Base-by-base conservation (phyloP, 371 early-diverging fungal species). In the Amoeboradix gromovi region DNA sequence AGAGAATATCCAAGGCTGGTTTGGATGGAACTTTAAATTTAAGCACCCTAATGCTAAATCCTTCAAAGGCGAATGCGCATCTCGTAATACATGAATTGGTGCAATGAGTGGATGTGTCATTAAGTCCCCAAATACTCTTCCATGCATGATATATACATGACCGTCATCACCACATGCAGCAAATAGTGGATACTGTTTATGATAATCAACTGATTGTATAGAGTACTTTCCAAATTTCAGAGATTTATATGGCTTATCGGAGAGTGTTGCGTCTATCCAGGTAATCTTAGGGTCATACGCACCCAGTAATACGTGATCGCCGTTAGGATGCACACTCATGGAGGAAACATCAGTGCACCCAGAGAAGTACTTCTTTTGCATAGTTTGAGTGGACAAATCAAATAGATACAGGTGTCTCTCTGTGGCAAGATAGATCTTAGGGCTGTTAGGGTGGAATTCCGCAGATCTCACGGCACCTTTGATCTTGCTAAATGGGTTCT, bases 211-310 rank as follows among this genome's bases (percentile, higher is more conserved):
- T 70, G 86, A 82, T 67, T 94, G 88, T 31, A 95, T 84, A 30
- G 94, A 95, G 76, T 83, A 81, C 66, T 77, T 74, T 79, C 94
- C 95, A 80, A 86, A 92, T 75, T 85, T 81, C 72, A 94, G 78
- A 1, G 89, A 86, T 74, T 88, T 89, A 80, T 92, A 94, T 16
- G 97, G 93, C 77, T 84, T 86, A 17, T 28, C 32, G 5, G 89
- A 86, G 71, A 93, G 79, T 75, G 94, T 94, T 75, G 91, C 77
- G 79, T 96, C 97, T 74, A 92, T 94, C 97, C 97, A 96, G 72
- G 86, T 85, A 28, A 94, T 80, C 68, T 85, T 83, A 74, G 87
- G 88, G 74, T 96, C 97, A 73, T 91, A 94, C 65, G 87, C 86
- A 66, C 97, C 95, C 69, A 94, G 82, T 69, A 96, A 85, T 68